Evolutionary conservation across 2,329 filamentous ascomycete species (phyloP), one percentile per base, ranked within the genome.

Genomic region (Claviceps humidiphila): DNA sequence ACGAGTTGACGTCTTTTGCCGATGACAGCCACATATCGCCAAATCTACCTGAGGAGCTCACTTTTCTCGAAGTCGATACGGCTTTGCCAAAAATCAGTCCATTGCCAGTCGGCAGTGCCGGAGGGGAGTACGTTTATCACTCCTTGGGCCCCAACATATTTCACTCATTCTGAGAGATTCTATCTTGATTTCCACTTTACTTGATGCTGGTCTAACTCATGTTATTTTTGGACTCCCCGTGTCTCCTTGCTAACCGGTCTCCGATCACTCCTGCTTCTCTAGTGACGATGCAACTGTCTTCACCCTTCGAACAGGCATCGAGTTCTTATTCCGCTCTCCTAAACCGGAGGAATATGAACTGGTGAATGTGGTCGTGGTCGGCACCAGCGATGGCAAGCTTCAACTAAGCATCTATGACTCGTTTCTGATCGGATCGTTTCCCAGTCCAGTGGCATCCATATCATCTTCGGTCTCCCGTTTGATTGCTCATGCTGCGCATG

Each of bases 391-490:
- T 56, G 86, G 86, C 8, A 76, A 73, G 17, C 73, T 94, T 13
- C 84, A 91, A 62, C 72, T 94, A 17, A 87, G 82, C 58, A 88
- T 95, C 47, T 91, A 91, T 64, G 86, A 95, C 64, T 90, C 86
- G 5, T 88, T 95, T 60, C 77, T 86, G 54, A 84, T 94, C 53
- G 87, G 89, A 3, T 76, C 69, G 13, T 82, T 89, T 55, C 65
- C 70, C 53, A 74, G 76, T 53, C 75, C 71, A 30, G 63, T 66
- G 2, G 70, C 68, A 4, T 53, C 51, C 16, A 22, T 60, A 45
- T 50, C 55, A 1, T 51, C 55, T 49, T 51, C 55, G 49, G 51
- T 55, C 20, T 59, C 62, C 30, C 69, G 69, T 52, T 67, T 79
- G 20, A 66, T 74, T 46, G 73, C 70, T 26, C 87, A 94, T 63